Evolutionary conservation across 495 filamentous ascomycete genomes (phyloP), one percentile per base, ranked within the genome.

Genomic region (Neohortaea acidophila): DNA sequence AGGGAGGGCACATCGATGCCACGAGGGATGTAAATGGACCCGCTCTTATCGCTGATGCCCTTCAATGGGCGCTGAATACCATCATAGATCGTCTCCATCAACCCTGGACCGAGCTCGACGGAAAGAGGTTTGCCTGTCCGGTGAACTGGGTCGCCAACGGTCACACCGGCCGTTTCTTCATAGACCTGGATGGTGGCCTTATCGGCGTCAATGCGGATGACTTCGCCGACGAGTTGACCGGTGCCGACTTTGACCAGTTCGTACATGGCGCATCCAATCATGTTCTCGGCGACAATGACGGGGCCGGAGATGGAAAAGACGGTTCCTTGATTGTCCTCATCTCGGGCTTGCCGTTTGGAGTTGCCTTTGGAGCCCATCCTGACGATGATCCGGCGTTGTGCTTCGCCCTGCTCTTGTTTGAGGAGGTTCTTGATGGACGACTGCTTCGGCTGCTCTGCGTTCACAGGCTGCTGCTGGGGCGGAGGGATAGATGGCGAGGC

Each of bases 221-320:
- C 87, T 63, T 99, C 89, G 49, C 89, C 89, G 33, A 91, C 81
- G 26, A 99, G 70, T 38, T 73, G 63, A 57, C 92, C 84, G 53
- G 92, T 75, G 46, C 89, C 86, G 43, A 99, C 86, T 58, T 69
- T 75, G 52, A 85, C 79, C 80, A 99, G 65, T 66, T 99, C 89
- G 70, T 99, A 94, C 91, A 99, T 96, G 54, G 89, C 85, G 76
- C 89, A 91, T 56, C 89, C 89, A 55, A 85, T 81, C 86, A 96
- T 94, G 59, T 94, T 75, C 67, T 96, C 86, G 56, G 91, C 89
- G 50, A 96, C 75, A 48, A 96, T 77, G 65, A 99, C 89, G 51
- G 89, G 91, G 37, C 81, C 81, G 33, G 81, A 84, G 36, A 86
- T 68, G 39, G 81, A 85, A 68, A 73, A 85, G 59, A 86, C 79